Conservation (phyloP, 352 stramenopile genomes). For the Sclerospora graminicola region DNA sequence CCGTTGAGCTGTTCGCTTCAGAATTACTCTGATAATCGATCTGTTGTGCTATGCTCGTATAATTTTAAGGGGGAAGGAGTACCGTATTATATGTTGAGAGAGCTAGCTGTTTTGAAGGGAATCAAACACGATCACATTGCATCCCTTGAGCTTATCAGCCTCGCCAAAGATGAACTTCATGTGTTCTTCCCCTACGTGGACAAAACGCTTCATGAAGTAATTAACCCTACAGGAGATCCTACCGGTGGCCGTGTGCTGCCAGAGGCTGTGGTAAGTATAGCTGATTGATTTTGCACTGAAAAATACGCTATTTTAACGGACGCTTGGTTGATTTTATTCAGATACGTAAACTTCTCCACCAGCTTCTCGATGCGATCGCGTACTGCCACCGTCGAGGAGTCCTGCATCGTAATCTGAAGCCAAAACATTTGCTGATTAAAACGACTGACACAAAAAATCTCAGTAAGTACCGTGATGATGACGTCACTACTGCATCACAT, state of each 20-base stretch:
- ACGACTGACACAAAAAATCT: conserved; percentile 48
- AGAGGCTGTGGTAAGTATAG: conserved; percentile 54
- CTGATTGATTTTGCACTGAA: background rate
- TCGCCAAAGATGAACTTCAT: conserved; percentile 80
- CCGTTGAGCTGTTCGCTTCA: background rate
- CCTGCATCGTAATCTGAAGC: conserved; percentile 86
- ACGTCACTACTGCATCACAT: background rate
- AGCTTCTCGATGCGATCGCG: conserved; percentile 80
- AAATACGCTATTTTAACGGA: conserved; percentile 2
- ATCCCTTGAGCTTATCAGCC: conserved; percentile 78
- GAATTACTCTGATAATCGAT: conserved; percentile 1
- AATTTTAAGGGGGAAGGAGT: conserved; percentile 70
- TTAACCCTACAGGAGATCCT: conserved; percentile 82
- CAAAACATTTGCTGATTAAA: conserved; percentile 84
- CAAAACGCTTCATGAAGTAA: conserved; percentile 86
- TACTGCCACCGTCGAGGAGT: conserved; percentile 84
- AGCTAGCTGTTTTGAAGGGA: conserved; percentile 81
- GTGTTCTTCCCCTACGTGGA: conserved; percentile 89
- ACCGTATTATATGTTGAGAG: conserved; percentile 89
- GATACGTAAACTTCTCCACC: conserved; percentile 75
- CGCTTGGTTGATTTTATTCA: conserved; percentile 8
- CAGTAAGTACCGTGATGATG: conserved; percentile 21
- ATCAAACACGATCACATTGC: conserved; percentile 86
- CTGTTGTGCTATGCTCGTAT: conserved; percentile 1
- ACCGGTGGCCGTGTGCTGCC: conserved; percentile 64